Evolutionary conservation across 2,329 filamentous ascomycete species (phyloP), one percentile per base, ranked within the genome.

Genomic region (Talaromyces sp.): DNA sequence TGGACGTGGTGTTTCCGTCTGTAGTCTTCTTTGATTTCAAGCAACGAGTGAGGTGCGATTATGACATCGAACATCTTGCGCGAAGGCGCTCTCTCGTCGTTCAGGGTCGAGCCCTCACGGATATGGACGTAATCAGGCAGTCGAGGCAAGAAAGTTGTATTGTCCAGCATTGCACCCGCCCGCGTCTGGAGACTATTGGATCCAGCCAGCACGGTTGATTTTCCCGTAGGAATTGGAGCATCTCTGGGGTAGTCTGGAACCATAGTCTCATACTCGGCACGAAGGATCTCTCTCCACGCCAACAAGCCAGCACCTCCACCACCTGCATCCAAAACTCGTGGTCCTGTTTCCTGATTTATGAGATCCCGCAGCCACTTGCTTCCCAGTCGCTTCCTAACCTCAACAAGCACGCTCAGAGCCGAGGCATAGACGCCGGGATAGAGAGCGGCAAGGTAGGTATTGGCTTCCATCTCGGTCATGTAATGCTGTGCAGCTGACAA

Each of bases 91-190:
- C 77, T 68, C 22, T 83, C 80, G 22, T 85, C 84, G 60, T 91
- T 85, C 5, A 91, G 72, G 39, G 84, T 80, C 5, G 78, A 82
- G 61, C 80, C 79, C 19, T 85, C 82, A 10, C 83, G 80, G 55
- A 85, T 84, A 62, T 87, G 88, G 28, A 92, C 76, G 65, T 93
- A 92, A 70, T 98, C 92, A 0, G 95, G 95, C n/a, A 98, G 79
- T 4, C 93, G 87, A 8, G 93, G 93, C 8, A 99, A 82, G 71
- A 99, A 97, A 0, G 90, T 96, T 0, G 95, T 98, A 72, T 97
- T 89, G 42, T 96, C 84, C 13, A 99, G 79, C 65, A 98, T 84
- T 19, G 80, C 81, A 66, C 92, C 91, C 27, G 92, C 82, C 33
- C 92, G 88, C 60, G 90, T 82, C 19, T 92, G 86, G 30, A 99